phyloP scores from a whole-genome alignment of 2,329 filamentous ascomycete genomes.

The Trichoderma breve region DNA sequence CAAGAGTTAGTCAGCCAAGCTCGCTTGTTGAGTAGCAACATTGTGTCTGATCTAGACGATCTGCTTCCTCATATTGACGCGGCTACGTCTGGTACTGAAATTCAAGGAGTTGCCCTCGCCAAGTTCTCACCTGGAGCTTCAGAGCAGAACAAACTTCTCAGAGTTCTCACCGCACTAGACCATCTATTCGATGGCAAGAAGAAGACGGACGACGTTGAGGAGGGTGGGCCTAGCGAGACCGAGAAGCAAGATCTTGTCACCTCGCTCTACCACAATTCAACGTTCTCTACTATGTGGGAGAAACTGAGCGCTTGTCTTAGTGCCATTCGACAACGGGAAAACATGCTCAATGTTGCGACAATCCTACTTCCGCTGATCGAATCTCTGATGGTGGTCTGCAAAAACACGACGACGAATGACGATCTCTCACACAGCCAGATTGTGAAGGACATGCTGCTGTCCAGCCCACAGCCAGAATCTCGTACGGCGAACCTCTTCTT shows the following conservation, averaged over 20 bases:
- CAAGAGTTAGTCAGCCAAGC: slow-evolving; percentile 87
- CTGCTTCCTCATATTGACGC: slow-evolving; percentile 82
- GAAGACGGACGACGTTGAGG: slow-evolving; percentile 49
- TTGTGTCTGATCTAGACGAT: slow-evolving; percentile 79
- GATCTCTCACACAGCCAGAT: slow-evolving; percentile 49
- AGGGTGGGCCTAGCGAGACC: slow-evolving; percentile 51
- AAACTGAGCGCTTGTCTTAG: slow-evolving; percentile 86
- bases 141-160: slow-evolving; percentile 91
- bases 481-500: slow-evolving; percentile 92
- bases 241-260: slow-evolving; percentile 83
- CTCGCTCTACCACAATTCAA: slow-evolving; percentile 84
- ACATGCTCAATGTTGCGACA: slow-evolving; percentile 95
- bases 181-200: slow-evolving; percentile 88
- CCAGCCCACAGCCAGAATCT: slow-evolving; percentile 72
- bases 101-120: slow-evolving; percentile 87
- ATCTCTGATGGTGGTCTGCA: slow-evolving; percentile 98
- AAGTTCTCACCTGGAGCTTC: slow-evolving; percentile 97
- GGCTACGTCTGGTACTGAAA: slow-evolving; percentile 85
- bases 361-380: slow-evolving; percentile 94
- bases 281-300: slow-evolving; percentile 87
- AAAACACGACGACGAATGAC: slow-evolving; percentile 85
- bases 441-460: slow-evolving; percentile 67
- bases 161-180: slow-evolving; percentile 89
- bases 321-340: slow-evolving; percentile 86
- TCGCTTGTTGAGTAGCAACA: slow-evolving; percentile 77